These are phyloP conservation scores for Atkinsonella hypoxylon DNA, from an alignment of 2,329 filamentous ascomycete genomes.

Conservation along the genomic window DNA sequence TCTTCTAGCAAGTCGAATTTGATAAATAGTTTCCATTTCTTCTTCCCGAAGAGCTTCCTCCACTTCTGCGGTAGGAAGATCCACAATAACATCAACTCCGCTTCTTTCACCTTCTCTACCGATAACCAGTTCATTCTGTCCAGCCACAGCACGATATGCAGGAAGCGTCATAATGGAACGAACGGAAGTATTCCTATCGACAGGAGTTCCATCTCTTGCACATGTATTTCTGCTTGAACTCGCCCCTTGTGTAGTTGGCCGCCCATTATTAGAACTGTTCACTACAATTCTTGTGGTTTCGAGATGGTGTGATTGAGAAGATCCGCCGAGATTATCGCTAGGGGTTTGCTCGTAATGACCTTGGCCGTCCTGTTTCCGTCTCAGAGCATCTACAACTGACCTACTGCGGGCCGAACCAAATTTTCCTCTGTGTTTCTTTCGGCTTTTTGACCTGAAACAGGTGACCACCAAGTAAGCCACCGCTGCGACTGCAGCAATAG, in stretches of 20 bases:
- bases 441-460: not conserved
- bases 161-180: slow-evolving; percentile 93
- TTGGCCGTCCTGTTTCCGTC: slow-evolving; percentile 11
- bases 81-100: slow-evolving; percentile 82
- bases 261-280: slow-evolving; percentile 6
- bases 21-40: slow-evolving; percentile 88
- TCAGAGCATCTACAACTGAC: not conserved
- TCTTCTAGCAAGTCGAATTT: slow-evolving; percentile 70
- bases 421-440: not conserved
- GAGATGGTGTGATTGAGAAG: slow-evolving; percentile 15
- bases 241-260: slow-evolving; percentile 1
- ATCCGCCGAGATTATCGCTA: slow-evolving; percentile 15
- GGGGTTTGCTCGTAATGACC: slow-evolving; percentile 20
- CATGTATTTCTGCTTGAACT: slow-evolving; percentile 14
- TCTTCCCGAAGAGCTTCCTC: slow-evolving; percentile 69
- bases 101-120: slow-evolving; percentile 83
- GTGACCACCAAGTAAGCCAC: not conserved
- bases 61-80: slow-evolving; percentile 69
- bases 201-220: slow-evolving; percentile 24
- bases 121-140: slow-evolving; percentile 68
- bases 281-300: slow-evolving; percentile 9
- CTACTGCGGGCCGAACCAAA: not conserved
- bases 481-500: not conserved
- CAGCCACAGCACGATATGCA: slow-evolving; percentile 62
- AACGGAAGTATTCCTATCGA: slow-evolving; percentile 76